phyloP scores from a whole-genome alignment of 1,284 basidiomycete genomes.

The Cutaneotrichosporon sp. region DNA sequence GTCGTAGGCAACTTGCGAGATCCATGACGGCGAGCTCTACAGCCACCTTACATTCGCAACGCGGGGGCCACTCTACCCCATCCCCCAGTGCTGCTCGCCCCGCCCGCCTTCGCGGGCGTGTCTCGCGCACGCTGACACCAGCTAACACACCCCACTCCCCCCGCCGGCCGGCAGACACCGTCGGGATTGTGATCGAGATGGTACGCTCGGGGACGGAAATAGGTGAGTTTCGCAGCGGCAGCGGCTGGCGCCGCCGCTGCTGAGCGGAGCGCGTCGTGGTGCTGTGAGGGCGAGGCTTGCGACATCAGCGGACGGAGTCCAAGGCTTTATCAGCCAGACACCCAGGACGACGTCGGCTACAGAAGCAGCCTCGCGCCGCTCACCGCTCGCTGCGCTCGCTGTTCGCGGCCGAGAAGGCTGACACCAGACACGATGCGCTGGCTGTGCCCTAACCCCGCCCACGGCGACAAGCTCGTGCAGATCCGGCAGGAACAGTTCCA shows the following conservation, averaged over 20 bases:
- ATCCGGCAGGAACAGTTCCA: conserved; percentile 85
- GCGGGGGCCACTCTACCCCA: no score
- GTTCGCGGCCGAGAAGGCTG: no score
- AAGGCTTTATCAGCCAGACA: no score
- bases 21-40: not conserved
- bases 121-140: conserved; percentile 36
- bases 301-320: no score
- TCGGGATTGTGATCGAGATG: conserved; percentile 93
- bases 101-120: not conserved
- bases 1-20: not conserved
- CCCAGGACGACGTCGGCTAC: no score
- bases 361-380: no score
- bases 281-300: no score
- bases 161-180: conserved; percentile 79
- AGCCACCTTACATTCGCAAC: not conserved
- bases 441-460: conserved; percentile 75
- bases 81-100: no score
- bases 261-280: no score
- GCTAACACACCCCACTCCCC: conserved; percentile 95
- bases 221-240: conserved; percentile 40
- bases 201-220: conserved; percentile 60
- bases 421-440: conserved; percentile 77
- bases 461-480: conserved; percentile 63
- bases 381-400: not conserved
- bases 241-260: no score